These are phyloP conservation scores for Nymphaea colorata DNA, from an alignment of 164 flowering plant genomes.

Conservation along the genomic window DNA sequence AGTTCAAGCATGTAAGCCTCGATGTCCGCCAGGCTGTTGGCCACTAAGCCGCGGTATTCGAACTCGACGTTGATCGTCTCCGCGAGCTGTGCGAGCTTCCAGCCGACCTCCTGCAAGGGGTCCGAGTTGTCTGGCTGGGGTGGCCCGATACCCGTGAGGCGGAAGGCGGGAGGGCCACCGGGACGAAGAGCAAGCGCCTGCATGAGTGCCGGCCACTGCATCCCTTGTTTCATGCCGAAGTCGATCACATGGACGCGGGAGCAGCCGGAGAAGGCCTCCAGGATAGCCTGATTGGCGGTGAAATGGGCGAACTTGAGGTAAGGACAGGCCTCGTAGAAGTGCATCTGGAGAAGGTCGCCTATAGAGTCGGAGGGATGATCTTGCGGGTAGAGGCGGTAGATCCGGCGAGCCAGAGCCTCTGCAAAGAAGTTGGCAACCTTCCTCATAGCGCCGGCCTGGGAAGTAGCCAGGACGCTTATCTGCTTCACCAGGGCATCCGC, in stretches of 20 bases:
- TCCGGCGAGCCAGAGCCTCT: slow-evolving; percentile 53
- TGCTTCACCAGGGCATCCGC: slow-evolving; percentile 64
- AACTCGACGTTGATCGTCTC: slow-evolving; percentile 50
- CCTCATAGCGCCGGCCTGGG: slow-evolving; percentile 79
- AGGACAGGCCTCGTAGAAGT: slow-evolving; percentile 81
- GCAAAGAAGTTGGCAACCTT: slow-evolving; percentile 76
- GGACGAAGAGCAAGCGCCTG: slow-evolving; percentile 66
- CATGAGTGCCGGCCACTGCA: slow-evolving; percentile 84
- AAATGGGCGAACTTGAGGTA: slow-evolving; percentile 90
- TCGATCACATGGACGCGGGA: slow-evolving; percentile 69
- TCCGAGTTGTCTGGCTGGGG: slow-evolving; percentile 48
- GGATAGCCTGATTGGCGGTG: slow-evolving; percentile 86
- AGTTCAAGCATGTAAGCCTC: slow-evolving; percentile 41
- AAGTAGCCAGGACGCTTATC: slow-evolving; percentile 43
- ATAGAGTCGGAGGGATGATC: slow-evolving; percentile 21
- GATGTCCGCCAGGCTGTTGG: slow-evolving; percentile 41
- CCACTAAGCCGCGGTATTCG: slow-evolving; percentile 46
- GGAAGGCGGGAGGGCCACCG: slow-evolving; percentile 63
- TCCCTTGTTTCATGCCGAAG: slow-evolving; percentile 63
- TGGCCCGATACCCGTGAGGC: slow-evolving; percentile 76
- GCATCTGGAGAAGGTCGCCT: slow-evolving; percentile 57
- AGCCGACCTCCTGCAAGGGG: slow-evolving; percentile 49
- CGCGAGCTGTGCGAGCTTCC: slow-evolving; percentile 58
- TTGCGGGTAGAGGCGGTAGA: slow-evolving; percentile 32
- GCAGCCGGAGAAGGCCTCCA: slow-evolving; percentile 64